A percentile compares a stretch with the other conserved stretches of the same genome.
These are phyloP conservation scores for Ogataea wickerhamii DNA, from an alignment of 805 yeast species.

Conservation along the genomic window DNA sequence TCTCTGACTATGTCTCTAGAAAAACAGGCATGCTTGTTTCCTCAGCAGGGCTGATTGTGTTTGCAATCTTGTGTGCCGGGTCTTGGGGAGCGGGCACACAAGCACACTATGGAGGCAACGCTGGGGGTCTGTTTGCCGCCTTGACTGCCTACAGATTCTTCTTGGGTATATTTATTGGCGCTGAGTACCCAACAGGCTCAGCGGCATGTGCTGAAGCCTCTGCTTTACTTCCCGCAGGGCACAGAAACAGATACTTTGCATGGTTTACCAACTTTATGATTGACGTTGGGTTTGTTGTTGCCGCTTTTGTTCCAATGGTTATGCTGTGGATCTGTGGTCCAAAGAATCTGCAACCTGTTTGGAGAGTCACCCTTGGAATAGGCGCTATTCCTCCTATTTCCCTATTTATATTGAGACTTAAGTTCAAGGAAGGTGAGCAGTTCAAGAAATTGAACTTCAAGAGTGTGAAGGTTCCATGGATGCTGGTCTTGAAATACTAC, in stretches of 20 bases:
- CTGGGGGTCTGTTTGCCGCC: slow-evolving; percentile 78
- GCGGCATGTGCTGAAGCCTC: slow-evolving; percentile 93
- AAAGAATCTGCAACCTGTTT: slow-evolving; percentile 70
- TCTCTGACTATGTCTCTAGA: slow-evolving; percentile 78
- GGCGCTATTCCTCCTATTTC: slow-evolving; percentile 87
- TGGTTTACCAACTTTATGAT: slow-evolving; percentile 89
- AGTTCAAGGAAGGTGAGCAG: slow-evolving; percentile 68
- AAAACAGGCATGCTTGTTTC: slow-evolving; percentile 81
- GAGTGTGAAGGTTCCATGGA: slow-evolving; percentile 59
- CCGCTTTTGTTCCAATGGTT: slow-evolving; percentile 84
- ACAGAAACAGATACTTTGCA: slow-evolving; percentile 82
- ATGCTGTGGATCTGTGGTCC: slow-evolving; percentile 76
- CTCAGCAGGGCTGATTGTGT: slow-evolving; percentile 67
- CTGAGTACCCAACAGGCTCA: slow-evolving; percentile 92
- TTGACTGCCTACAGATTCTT: slow-evolving; percentile 82
- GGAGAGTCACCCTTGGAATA: slow-evolving; percentile 88
- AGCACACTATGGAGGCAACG: slow-evolving; percentile 40
- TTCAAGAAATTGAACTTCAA: slow-evolving; percentile 71
- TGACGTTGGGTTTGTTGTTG: slow-evolving; percentile 78
- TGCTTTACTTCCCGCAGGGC: slow-evolving; percentile 70
- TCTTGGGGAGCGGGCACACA: slow-evolving; percentile 72
- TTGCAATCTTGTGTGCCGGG: slow-evolving; percentile 77
- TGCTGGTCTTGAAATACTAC: slow-evolving; percentile 69
- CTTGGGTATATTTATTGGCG: slow-evolving; percentile 89
- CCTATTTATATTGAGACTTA: slow-evolving; percentile 72